Base-by-base conservation (phyloP, 164 flowering plant genomes). In the Buxus sempervirens region DNA sequence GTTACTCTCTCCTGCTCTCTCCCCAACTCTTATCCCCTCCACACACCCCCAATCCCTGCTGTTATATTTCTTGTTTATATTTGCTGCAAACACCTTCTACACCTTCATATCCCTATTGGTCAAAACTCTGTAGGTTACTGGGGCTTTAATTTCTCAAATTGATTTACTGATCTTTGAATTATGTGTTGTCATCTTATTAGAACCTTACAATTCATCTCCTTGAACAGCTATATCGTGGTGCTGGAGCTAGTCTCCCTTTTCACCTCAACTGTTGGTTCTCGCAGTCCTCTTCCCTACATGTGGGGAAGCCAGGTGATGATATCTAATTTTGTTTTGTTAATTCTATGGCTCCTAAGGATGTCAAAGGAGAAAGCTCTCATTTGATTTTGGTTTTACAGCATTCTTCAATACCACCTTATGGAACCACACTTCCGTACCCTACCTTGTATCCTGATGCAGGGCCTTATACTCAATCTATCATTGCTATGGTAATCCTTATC, bases 261-360 rank as follows among this genome's bases (percentile, higher is more conserved):
- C 77, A 79, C 91, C 56, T 74, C 97, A 32, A 69, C 93, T 28
- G 88, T 85, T 72, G 86, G 85, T 66, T 61, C 98, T 72, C 93
- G 96, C 38, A 63, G 85, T 69, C 94, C 98, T 9, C 94, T 85
- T 72, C 93, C 96, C 26, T 90, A 84, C 72, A 21, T 91, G 68
- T 91, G 97, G 97, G 91, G 89, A 69, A 70, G 84, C 74, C 97
- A 90, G 93, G 97, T 91, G 64, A 80, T 53, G 60, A 48, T 62
- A 58, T 42, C 61, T 32, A 18, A 38, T 55, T 21, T 54, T 67
- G 54, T 54, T 67, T 58, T 32, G 25, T 18, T 65, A n/a, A 18
- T 38, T 60, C 15, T 24, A 41, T 28, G 60, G 27, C 26, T 26
- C 12, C n/a, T 55, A 3, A 9, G 10, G 5, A 6, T 45, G 51